Evolutionary conservation across 495 filamentous ascomycete species (phyloP).

Genomic region (Neurospora sublineolata): DNA sequence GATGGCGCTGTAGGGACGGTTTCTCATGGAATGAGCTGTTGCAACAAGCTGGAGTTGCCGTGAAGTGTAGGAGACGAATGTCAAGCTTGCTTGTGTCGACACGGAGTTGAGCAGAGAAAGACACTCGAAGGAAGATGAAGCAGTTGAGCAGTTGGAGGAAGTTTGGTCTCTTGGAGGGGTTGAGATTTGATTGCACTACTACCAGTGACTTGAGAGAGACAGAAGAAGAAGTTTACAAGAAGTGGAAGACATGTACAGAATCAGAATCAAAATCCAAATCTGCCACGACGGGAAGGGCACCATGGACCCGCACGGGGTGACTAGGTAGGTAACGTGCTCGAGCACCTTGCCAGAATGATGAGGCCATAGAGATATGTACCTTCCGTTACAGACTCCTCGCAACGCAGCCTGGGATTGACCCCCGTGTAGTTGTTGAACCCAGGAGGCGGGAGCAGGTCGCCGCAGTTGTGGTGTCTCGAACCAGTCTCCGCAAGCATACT

Average conservation of each 20-base stretch:
- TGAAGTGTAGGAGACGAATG: background rate
- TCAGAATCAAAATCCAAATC: background rate
- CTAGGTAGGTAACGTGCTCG: background rate
- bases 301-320: background rate
- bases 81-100: background rate
- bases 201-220: background rate
- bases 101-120: background rate
- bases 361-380: background rate
- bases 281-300: too few species aligned
- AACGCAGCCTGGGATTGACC: background rate
- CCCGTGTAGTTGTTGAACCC: background rate
- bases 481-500: background rate
- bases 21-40: background rate
- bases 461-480: too few species aligned
- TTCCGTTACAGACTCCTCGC: too few species aligned
- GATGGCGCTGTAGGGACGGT: background rate
- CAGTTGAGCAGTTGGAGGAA: background rate
- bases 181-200: background rate
- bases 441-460: background rate
- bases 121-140: background rate
- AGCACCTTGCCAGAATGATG: background rate
- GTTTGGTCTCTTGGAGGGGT: background rate
- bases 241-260: background rate
- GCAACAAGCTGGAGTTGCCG: background rate
- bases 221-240: background rate